Percentiles rank a stretch among this genome's conserved stretches.
These are phyloP conservation scores for Rhododendron ovatum DNA, from an alignment of 148 eudicot genomes.

Conservation along the genomic window DNA sequence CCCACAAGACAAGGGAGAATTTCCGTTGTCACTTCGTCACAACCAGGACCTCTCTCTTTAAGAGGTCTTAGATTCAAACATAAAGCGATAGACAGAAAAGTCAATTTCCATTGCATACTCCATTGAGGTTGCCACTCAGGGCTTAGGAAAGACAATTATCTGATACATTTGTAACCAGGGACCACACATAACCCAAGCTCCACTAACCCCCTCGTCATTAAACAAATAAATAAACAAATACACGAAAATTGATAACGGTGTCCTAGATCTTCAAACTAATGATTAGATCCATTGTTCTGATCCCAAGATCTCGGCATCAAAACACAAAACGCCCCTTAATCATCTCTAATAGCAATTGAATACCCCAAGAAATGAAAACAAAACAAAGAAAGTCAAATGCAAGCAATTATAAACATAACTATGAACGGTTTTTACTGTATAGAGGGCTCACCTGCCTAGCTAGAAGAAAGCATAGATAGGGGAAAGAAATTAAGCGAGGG, in stretches of 20 bases:
- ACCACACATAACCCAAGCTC: neutral
- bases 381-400: neutral
- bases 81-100: neutral
- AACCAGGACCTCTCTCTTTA: neutral
- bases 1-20: neutral
- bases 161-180: neutral
- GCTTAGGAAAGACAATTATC: neutral
- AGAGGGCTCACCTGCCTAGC: neutral
- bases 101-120: neutral
- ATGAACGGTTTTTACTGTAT: neutral
- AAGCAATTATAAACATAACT: neutral
- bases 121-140: neutral
- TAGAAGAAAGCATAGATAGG: neutral
- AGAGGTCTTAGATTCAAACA: neutral
- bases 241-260: neutral
- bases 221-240: neutral
- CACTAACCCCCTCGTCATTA: neutral
- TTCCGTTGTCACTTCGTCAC: neutral
- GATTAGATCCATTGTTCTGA: conserved; percentile 3
- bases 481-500: neutral
- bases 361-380: neutral
- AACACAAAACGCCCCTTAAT: neutral
- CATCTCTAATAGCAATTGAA: neutral
- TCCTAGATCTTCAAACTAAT: conserved; percentile 19
- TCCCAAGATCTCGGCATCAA: conserved; percentile 1